Conservation (phyloP, 2,329 filamentous ascomycete species). For the Gremmenia infestans region DNA sequence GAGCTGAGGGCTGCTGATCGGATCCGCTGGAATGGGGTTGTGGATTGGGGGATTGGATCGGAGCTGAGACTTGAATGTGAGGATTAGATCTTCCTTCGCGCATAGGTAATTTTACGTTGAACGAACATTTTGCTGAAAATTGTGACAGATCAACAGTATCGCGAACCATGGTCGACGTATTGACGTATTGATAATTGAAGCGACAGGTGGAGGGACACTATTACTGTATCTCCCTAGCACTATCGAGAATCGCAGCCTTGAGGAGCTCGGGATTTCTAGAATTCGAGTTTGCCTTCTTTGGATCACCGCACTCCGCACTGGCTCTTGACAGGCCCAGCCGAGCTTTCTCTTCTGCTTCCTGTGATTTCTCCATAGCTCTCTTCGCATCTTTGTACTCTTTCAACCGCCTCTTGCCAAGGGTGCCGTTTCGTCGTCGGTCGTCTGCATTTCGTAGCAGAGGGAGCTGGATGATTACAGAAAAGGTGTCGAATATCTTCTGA, state of each 20-base stretch:
- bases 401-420: conserved; percentile 37
- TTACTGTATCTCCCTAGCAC: conserved; percentile 1
- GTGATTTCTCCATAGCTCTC: conserved; percentile 36
- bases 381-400: conserved; percentile 37
- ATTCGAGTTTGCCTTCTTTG: conserved; percentile 1
- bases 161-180: conserved; percentile 2
- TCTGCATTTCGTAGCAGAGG: conserved; percentile 42
- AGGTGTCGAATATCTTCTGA: conserved; percentile 43
- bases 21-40: conserved; percentile 13
- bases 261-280: conserved; percentile 8
- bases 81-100: neutral
- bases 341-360: conserved; percentile 21
- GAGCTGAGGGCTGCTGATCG: conserved; percentile 6
- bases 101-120: neutral
- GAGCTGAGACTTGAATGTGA: neutral
- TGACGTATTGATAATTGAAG: neutral
- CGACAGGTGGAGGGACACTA: neutral
- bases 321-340: conserved; percentile 2
- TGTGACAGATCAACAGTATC: conserved; percentile 4
- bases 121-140: conserved; percentile 1
- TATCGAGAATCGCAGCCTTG: conserved; percentile 15
- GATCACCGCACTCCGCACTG: conserved; percentile 7
- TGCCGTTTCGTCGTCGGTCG: conserved; percentile 39
- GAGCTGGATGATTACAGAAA: conserved; percentile 44
- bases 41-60: conserved; percentile 7